These are phyloP conservation scores for Colletotrichum viniferum DNA, from an alignment of 2,329 filamentous ascomycete species.

Conservation along the genomic window DNA sequence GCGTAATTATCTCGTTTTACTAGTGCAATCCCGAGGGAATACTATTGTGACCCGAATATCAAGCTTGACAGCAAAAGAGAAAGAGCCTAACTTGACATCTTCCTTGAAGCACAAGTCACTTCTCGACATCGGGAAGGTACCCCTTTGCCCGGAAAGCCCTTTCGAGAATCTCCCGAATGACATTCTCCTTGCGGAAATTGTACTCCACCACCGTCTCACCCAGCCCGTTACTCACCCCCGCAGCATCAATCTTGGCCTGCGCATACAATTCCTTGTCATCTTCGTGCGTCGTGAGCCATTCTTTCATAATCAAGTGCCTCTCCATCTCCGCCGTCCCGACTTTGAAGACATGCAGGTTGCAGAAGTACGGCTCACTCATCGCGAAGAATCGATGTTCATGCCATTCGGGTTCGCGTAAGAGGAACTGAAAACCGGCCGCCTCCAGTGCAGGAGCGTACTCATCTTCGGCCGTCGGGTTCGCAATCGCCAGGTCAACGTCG, in stretches of 20 bases:
- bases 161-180: constrained; percentile 41
- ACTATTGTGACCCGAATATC: too few species aligned
- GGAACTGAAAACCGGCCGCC: constrained; percentile 47
- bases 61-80: background rate
- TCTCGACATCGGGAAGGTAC: background rate
- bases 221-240: constrained; percentile 28
- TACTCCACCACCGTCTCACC: constrained; percentile 42
- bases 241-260: constrained; percentile 39
- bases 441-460: constrained; percentile 48
- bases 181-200: constrained; percentile 43
- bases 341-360: constrained; percentile 55
- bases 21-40: too few species aligned
- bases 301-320: constrained; percentile 48
- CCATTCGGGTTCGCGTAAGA: constrained; percentile 50
- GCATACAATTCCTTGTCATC: constrained; percentile 46
- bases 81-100: background rate
- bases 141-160: constrained; percentile 34
- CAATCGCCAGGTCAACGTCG: constrained; percentile 54
- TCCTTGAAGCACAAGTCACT: background rate
- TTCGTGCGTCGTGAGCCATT: constrained; percentile 43
- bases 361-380: constrained; percentile 33
- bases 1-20: too few species aligned
- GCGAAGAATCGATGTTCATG: constrained; percentile 53
- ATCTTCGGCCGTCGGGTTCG: constrained; percentile 41
- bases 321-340: constrained; percentile 43